Evolutionary conservation across 2,329 filamentous ascomycete genomes (phyloP).

Genomic region (Balansia obtecta): DNA sequence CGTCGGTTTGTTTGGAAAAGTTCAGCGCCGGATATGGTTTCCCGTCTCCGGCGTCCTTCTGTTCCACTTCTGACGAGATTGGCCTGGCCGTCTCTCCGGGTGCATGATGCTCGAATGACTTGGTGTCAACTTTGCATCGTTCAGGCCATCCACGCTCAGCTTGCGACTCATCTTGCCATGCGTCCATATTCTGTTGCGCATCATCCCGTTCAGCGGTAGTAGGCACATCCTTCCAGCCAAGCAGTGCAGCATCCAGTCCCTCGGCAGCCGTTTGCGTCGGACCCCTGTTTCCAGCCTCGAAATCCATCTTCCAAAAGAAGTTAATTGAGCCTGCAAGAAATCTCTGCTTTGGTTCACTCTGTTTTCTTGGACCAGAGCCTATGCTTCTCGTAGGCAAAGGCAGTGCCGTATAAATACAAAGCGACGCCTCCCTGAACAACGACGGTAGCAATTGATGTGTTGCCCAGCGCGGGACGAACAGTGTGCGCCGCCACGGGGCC

Average conservation of each 20-base stretch:
- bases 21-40: background rate
- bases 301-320: background rate
- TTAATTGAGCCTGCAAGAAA: background rate
- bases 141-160: no score
- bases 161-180: no score
- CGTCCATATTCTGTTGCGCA: background rate
- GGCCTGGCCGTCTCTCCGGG: no score
- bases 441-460: background rate
- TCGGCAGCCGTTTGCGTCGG: background rate
- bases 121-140: background rate
- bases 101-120: background rate
- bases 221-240: background rate
- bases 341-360: background rate
- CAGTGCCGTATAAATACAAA: background rate
- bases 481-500: background rate
- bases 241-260: background rate
- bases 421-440: background rate
- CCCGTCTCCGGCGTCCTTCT: background rate
- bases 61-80: background rate
- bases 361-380: background rate
- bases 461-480: background rate
- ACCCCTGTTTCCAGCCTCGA: background rate
- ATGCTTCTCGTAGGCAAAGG: background rate
- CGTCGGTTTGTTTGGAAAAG: no score
- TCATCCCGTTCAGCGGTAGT: background rate